Conservation (phyloP, 768 basidiomycete genomes). For the Podaxis carcinomalis region DNA sequence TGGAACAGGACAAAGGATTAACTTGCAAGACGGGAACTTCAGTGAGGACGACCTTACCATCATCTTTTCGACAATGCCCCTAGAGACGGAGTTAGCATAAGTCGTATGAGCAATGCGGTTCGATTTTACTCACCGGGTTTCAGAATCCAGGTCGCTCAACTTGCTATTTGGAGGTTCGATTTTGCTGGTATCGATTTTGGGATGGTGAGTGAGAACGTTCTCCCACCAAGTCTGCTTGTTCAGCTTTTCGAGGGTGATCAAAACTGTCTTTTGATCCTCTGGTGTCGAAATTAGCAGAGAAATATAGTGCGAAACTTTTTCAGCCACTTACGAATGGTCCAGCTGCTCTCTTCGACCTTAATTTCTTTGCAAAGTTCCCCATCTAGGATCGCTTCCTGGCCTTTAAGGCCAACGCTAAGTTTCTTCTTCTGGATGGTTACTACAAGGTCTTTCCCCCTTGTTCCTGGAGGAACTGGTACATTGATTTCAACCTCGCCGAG, state of each 20-base stretch:
- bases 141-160: conserved; percentile 91
- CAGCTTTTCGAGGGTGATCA: conserved; percentile 81
- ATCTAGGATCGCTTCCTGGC: conserved; percentile 77
- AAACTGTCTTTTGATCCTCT: conserved; percentile 77
- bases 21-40: background rate
- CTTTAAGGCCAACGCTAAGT: conserved; percentile 81
- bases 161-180: conserved; percentile 96
- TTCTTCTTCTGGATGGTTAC: conserved; percentile 79
- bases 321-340: conserved; percentile 75
- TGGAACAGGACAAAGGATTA: conserved; percentile 20
- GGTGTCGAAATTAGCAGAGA: conserved; percentile 1
- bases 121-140: conserved; percentile 63
- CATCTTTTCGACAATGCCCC: conserved; percentile 99
- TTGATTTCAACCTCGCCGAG: conserved; percentile 81
- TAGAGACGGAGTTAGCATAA: conserved; percentile 22
- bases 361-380: conserved; percentile 92
- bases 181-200: conserved; percentile 95
- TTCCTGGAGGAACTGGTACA: conserved; percentile 84
- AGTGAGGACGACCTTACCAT: conserved; percentile 63
- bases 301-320: background rate
- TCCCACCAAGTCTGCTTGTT: conserved; percentile 97
- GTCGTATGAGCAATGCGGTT: background rate
- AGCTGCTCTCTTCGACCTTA: conserved; percentile 95
- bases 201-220: conserved; percentile 90
- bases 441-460: conserved; percentile 69